phyloP scores from a whole-genome alignment of 805 yeast genomes.

The Hanseniaspora lindneri region DNA sequence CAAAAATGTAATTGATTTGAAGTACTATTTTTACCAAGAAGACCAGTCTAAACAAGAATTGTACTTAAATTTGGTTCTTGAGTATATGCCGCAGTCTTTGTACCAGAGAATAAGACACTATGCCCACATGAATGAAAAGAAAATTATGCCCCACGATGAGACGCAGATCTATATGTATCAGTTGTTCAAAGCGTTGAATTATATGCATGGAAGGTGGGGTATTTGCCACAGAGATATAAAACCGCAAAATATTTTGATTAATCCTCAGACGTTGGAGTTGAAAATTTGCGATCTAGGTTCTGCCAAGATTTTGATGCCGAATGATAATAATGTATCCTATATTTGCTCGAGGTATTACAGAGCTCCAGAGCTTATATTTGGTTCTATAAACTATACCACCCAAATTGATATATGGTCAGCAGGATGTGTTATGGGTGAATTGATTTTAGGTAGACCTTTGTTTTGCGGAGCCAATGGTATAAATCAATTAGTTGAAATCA shows the following conservation, averaged over 20 bases:
- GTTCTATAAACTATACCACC: slow-evolving; percentile 91
- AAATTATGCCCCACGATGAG: slow-evolving; percentile 79
- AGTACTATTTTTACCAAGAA: slow-evolving; percentile 78
- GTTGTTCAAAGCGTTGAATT: slow-evolving; percentile 62
- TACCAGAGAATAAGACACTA: slow-evolving; percentile 83
- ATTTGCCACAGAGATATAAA: slow-evolving; percentile 91
- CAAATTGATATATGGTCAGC: slow-evolving; percentile 97
- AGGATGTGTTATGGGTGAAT: slow-evolving; percentile 96
- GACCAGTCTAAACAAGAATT: slow-evolving; percentile 47
- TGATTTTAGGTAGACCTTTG: slow-evolving; percentile 86
- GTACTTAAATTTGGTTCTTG: slow-evolving; percentile 79
- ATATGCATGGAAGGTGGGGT: slow-evolving; percentile 61
- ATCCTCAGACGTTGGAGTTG: slow-evolving; percentile 71
- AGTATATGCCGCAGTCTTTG: slow-evolving; percentile 90
- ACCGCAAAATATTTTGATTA: slow-evolving; percentile 79
- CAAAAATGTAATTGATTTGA: slow-evolving; percentile 74
- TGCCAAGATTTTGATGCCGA: slow-evolving; percentile 80
- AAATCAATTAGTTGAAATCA: slow-evolving; percentile 92
- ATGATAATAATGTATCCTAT: slow-evolving; percentile 89
- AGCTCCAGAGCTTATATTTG: slow-evolving; percentile 95
- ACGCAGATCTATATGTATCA: slow-evolving; percentile 75
- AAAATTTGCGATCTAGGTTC: slow-evolving; percentile 95
- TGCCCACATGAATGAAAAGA: slow-evolving; percentile 44
- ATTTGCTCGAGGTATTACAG: slow-evolving; percentile 94
- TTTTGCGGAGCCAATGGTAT: slow-evolving; percentile 98